These are phyloP conservation scores for Verticillium longisporum DNA, from an alignment of 2,329 filamentous ascomycete genomes.

Conservation along the genomic window DNA sequence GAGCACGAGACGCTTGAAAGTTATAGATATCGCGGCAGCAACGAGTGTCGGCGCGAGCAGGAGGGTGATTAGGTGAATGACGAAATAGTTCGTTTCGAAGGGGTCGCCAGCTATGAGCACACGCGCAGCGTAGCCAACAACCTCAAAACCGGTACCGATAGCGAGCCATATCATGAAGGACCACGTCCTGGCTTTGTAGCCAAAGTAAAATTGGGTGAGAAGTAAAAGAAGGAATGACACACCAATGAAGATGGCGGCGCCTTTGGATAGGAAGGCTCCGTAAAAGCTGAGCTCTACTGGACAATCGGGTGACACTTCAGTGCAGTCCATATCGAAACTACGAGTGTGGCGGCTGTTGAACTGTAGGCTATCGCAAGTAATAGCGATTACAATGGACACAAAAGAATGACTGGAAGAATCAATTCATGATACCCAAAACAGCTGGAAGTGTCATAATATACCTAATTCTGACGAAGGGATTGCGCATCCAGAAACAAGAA, in stretches of 20 bases:
- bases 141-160: not conserved
- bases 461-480: no score
- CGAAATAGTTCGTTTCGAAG: constrained; percentile 30
- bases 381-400: not conserved
- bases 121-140: not conserved
- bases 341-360: not conserved
- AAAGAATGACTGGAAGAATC: not conserved
- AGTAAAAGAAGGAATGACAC: not conserved
- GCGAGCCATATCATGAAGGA: not conserved
- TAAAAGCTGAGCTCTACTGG: not conserved
- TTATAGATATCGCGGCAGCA: constrained; percentile 38
- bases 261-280: not conserved
- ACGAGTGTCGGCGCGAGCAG: constrained; percentile 35
- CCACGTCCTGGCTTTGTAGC: not conserved
- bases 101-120: constrained; percentile 21
- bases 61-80: constrained; percentile 31
- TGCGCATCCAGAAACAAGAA: no score
- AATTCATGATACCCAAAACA: no score
- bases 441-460: no score
- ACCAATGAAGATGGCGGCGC: not conserved
- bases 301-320: not conserved
- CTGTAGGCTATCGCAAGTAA: not conserved
- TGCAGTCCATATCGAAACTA: not conserved
- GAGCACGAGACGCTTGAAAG: constrained; percentile 36
- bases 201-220: not conserved